phyloP scores from a whole-genome alignment of 768 basidiomycete genomes.

The Vararia minispora region DNA sequence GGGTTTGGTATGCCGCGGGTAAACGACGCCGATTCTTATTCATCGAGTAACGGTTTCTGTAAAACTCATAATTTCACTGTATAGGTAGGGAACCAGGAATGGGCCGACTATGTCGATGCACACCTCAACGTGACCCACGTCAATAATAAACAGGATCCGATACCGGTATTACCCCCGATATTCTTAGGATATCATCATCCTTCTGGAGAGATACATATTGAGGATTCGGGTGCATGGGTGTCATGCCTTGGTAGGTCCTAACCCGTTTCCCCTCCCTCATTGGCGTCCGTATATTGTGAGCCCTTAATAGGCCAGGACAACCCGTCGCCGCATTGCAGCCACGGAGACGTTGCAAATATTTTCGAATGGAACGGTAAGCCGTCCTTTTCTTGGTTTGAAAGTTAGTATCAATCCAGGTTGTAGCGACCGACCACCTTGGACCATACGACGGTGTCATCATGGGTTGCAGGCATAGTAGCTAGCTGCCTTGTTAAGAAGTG shows the following conservation, averaged over 20 bases:
- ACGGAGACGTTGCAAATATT: slow-evolving; percentile 42
- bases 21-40: too few relatives aligned
- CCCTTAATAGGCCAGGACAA: slow-evolving; percentile 54
- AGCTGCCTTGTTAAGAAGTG: too few relatives aligned
- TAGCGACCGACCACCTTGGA: slow-evolving; percentile 7
- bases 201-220: slow-evolving; percentile 28
- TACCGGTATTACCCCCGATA: slow-evolving; percentile 25
- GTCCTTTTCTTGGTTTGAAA: too few relatives aligned
- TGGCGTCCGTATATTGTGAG: not conserved
- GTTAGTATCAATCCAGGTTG: too few relatives aligned
- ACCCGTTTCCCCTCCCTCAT: not conserved
- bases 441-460: slow-evolving; percentile 12
- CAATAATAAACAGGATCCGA: slow-evolving; percentile 35
- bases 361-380: slow-evolving; percentile 29
- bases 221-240: slow-evolving; percentile 37
- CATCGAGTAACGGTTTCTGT: not conserved
- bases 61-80: too few relatives aligned
- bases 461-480: too few relatives aligned
- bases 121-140: slow-evolving; percentile 34
- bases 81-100: slow-evolving; percentile 27
- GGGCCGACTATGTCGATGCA: slow-evolving; percentile 13
- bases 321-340: slow-evolving; percentile 33
- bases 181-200: slow-evolving; percentile 37
- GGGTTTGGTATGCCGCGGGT: slow-evolving; percentile 37
- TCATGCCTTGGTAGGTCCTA: slow-evolving; percentile 25